Evolutionary conservation across 208 protist species (phyloP).

Genomic region (Acanthamoeba rhysodes): DNA sequence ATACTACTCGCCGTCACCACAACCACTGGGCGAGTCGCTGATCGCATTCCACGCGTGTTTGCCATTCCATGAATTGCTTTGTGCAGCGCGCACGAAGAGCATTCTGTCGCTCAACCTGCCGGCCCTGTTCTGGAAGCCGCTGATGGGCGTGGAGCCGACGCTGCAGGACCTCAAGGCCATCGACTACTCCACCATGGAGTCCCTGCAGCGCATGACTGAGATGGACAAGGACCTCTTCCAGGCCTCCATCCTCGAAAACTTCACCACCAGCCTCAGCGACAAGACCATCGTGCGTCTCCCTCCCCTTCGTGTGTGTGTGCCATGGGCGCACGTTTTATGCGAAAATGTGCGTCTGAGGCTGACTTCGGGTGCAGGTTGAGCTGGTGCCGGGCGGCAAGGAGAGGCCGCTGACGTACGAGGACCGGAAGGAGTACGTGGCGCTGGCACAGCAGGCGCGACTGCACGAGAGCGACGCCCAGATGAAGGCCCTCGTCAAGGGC

Average conservation of each 20-base stretch:
- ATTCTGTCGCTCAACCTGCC: conserved; percentile 94
- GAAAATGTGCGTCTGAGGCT: neutral
- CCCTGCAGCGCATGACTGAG: conserved; percentile 19
- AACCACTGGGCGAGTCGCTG: neutral
- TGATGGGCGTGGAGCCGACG: conserved; percentile 86
- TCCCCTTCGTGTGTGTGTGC: neutral
- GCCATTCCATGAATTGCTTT: neutral
- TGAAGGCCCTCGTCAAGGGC: conserved; percentile 49
- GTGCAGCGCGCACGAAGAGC: conserved; percentile 94
- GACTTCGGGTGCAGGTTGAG: neutral
- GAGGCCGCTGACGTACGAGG: conserved; percentile 49
- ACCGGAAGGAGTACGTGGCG: conserved; percentile 64
- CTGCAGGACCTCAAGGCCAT: conserved; percentile 50
- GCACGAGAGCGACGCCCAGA: conserved; percentile 6
- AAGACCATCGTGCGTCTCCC: neutral
- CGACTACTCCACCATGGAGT: conserved; percentile 61
- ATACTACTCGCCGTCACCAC: neutral
- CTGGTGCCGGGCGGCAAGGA: conserved; percentile 30
- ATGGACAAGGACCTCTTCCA: conserved; percentile 66
- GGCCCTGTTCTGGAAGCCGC: conserved; percentile 94
- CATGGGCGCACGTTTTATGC: neutral
- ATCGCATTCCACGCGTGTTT: too few species aligned
- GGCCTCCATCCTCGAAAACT: conserved; percentile 59
- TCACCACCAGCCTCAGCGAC: conserved; percentile 71
- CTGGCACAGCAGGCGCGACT: conserved; percentile 25